These are phyloP conservation scores for Thyridium curvatum DNA, from an alignment of 2,329 filamentous ascomycete genomes.

Conservation along the genomic window DNA sequence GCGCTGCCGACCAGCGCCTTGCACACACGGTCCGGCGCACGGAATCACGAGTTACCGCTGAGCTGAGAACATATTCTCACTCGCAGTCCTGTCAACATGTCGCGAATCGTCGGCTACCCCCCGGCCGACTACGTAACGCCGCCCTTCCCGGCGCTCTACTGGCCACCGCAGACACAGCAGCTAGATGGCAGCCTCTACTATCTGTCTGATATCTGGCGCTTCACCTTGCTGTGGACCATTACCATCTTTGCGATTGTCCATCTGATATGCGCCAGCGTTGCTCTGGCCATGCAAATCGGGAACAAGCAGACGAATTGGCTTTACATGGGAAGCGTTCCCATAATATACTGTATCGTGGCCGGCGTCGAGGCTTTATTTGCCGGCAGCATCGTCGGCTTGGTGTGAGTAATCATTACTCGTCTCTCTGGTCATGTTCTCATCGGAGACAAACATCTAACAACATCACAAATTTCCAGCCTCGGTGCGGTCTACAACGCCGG, in stretches of 20 bases:
- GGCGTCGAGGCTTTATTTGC: slow-evolving; percentile 72
- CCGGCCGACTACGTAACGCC: slow-evolving; percentile 59
- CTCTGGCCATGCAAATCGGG: slow-evolving; percentile 63
- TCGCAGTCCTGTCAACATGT: too few relatives aligned
- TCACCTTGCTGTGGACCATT: slow-evolving; percentile 81
- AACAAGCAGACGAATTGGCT: slow-evolving; percentile 43
- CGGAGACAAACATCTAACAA: too few relatives aligned
- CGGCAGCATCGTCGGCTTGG: slow-evolving; percentile 71
- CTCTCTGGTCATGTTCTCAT: not conserved
- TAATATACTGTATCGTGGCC: slow-evolving; percentile 65
- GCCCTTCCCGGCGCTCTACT: slow-evolving; percentile 75
- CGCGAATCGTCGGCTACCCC: slow-evolving; percentile 19
- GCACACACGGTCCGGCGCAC: too few relatives aligned
- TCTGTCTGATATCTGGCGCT: slow-evolving; percentile 74
- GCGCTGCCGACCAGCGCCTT: too few relatives aligned
- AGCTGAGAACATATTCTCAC: too few relatives aligned
- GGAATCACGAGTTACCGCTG: too few relatives aligned
- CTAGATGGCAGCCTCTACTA: slow-evolving; percentile 61
- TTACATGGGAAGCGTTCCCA: slow-evolving; percentile 64
- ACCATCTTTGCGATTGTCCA: slow-evolving; percentile 74
- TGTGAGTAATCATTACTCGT: slow-evolving; percentile 58
- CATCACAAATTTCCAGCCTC: slow-evolving; percentile 44
- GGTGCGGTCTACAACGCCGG: slow-evolving; percentile 77
- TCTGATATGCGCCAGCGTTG: slow-evolving; percentile 63
- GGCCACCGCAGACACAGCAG: slow-evolving; percentile 48